Evolutionary conservation across 2,329 filamentous ascomycete genomes (phyloP), one percentile per base, ranked within the genome.

Genomic region (Claviceps quebecensis): DNA sequence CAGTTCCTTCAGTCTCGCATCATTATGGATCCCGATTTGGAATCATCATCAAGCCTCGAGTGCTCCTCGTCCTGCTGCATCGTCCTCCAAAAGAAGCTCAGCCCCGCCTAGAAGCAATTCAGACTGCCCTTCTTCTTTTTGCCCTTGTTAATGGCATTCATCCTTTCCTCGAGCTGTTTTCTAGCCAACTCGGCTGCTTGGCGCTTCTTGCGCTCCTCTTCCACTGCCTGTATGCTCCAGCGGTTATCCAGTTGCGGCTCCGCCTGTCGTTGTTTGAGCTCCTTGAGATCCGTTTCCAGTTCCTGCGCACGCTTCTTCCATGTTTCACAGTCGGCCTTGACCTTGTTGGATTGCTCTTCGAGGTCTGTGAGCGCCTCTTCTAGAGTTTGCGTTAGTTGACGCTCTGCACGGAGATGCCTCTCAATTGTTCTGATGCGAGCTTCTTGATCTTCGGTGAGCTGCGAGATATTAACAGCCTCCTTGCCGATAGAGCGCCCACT

Each of bases 91-190:
- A 54, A 47, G 52, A 56, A 53, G 43, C 55, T 54, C 50, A 56
- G 51, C 52, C 55, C 54, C 54, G 50, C 52, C 56, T 88, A 96
- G 75, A 98, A 98, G 78, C 93, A 98, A 74, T 96, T 97, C 69
- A 98, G 77, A 59, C 86, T 90, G 62, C 85, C 82, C 78, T 95
- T 95, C 80, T 94, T 90, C 78, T 91, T 95, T 75, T 94, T 93
- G 72, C 86, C 84, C 63, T 78, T 81, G 69, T 84, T 90, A 66
- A 93, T 84, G 53, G 86, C 84, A 62, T 91, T 89, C 83, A 98
- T 98, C 52, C 91, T 81, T 72, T 95, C 88, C 70, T 98, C 91
- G 26, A 98, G 78, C 62, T 95, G 87, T 40, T 85, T 86, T 50
- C 86, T 78, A 44, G 93, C 93, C 57, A 86, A 81, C 72, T 98